A percentile compares a stretch with the other conserved stretches of the same genome.
Conservation (phyloP, 768 basidiomycete genomes). For the Suillus spraguei region DNA sequence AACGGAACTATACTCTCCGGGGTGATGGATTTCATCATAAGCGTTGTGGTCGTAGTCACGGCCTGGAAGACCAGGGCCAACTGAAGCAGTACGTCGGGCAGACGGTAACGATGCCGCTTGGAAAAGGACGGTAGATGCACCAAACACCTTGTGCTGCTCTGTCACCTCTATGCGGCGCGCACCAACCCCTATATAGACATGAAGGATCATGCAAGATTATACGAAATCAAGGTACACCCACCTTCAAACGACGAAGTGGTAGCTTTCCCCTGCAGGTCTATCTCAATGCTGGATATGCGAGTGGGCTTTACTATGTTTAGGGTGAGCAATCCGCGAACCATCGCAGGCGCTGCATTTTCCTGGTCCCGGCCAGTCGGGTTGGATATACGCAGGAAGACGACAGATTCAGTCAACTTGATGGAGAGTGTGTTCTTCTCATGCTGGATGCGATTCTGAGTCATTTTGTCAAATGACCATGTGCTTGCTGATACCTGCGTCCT, state of each 20-base stretch:
- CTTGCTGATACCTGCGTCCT: neutral
- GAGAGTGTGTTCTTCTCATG: constrained; percentile 43
- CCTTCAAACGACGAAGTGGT: constrained; percentile 86
- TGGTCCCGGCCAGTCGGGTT: constrained; percentile 46
- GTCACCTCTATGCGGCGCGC: constrained; percentile 70
- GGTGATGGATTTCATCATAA: constrained; percentile 5
- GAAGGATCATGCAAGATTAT: neutral
- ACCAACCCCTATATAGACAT: constrained; percentile 50
- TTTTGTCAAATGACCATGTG: neutral
- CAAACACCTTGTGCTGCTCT: constrained; percentile 76
- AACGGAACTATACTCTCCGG: constrained; percentile 1
- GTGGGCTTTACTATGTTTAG: constrained; percentile 75
- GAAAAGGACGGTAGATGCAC: constrained; percentile 75
- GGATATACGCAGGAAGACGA: constrained; percentile 67
- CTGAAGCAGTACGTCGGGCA: constrained; percentile 22
- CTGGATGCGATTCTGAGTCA: neutral
- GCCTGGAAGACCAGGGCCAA: constrained; percentile 24
- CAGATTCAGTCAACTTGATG: constrained; percentile 73
- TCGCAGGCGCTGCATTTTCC: constrained; percentile 53
- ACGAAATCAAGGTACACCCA: constrained; percentile 40
- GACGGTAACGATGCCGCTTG: constrained; percentile 52
- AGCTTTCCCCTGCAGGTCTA: constrained; percentile 73
- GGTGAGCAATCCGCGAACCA: constrained; percentile 68
- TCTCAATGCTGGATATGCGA: constrained; percentile 81
- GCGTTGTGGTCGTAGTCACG: constrained; percentile 10